Percentiles rank a stretch among this genome's conserved stretches.
phyloP scores from a whole-genome alignment of 805 yeast genomes.

The Komagataella populi region DNA sequence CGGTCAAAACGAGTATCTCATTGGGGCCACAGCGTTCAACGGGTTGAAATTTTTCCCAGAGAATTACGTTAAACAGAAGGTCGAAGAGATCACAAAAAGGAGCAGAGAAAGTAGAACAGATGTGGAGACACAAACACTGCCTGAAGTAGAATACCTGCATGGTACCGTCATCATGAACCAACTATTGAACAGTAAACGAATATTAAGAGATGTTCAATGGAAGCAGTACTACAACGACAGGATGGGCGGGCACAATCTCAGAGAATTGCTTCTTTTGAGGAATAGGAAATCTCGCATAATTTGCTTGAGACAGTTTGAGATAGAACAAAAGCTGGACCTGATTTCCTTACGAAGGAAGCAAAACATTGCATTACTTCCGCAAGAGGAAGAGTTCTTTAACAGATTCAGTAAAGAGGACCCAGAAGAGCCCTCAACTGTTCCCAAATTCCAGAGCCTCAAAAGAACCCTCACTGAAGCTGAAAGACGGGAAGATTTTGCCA shows the following conservation, averaged over 20 bases:
- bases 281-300: conserved; percentile 2
- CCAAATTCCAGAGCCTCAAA: not conserved
- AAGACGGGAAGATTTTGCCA: conserved; percentile 4
- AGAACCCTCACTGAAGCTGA: not conserved
- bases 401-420: not conserved
- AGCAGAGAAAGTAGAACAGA: conserved; percentile 7
- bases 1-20: conserved; percentile 6
- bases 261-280: not conserved
- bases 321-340: not conserved
- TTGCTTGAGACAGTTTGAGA: not conserved
- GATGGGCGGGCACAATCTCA: conserved; percentile 20
- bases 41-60: not conserved
- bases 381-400: not conserved
- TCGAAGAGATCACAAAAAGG: conserved; percentile 7
- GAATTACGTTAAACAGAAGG: not conserved
- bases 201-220: conserved; percentile 33
- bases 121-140: conserved; percentile 12
- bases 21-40: conserved; percentile 8
- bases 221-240: conserved; percentile 29
- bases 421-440: not conserved
- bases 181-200: conserved; percentile 26
- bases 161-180: conserved; percentile 32
- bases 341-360: not conserved
- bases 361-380: not conserved
- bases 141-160: conserved; percentile 34